These are phyloP conservation scores for Fusarium sp. DNA, from an alignment of 2,329 filamentous ascomycete genomes.

Conservation along the genomic window DNA sequence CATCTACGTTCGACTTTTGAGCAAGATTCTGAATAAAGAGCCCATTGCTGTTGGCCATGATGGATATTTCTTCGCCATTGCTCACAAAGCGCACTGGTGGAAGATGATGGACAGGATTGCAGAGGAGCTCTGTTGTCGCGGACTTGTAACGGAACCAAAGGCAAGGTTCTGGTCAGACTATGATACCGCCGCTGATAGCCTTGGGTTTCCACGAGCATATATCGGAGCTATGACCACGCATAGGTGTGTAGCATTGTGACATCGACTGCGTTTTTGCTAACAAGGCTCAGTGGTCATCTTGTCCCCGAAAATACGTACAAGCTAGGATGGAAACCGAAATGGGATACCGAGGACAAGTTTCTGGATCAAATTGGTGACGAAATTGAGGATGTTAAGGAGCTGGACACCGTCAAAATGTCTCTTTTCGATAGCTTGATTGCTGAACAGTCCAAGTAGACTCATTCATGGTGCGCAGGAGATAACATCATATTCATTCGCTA, in stretches of 20 bases:
- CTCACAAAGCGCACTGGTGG: slow-evolving; percentile 49
- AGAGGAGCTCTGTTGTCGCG: slow-evolving; percentile 44
- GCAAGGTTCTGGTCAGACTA: slow-evolving; percentile 49
- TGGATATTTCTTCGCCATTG: slow-evolving; percentile 52
- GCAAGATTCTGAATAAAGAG: slow-evolving; percentile 48
- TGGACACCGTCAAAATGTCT: slow-evolving; percentile 30
- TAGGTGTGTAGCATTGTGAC: not conserved
- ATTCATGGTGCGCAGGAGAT: not conserved
- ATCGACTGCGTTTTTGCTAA: not conserved
- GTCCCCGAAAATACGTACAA: slow-evolving; percentile 7
- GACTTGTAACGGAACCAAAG: slow-evolving; percentile 46
- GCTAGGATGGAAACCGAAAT: slow-evolving; percentile 31
- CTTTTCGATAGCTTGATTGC: slow-evolving; percentile 22
- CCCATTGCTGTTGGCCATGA: slow-evolving; percentile 47
- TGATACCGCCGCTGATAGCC: slow-evolving; percentile 48
- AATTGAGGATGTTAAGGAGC: slow-evolving; percentile 20
- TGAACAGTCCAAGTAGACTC: not conserved
- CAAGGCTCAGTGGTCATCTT: slow-evolving; percentile 3
- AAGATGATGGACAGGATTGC: slow-evolving; percentile 48
- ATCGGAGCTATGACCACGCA: slow-evolving; percentile 27
- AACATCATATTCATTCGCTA: not conserved
- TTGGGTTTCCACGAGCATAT: slow-evolving; percentile 48
- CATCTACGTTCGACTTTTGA: slow-evolving; percentile 48
- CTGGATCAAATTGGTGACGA: slow-evolving; percentile 20
- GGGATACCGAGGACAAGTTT: slow-evolving; percentile 18